Evolutionary conservation across 169 alveolate species (phyloP), one percentile per base, ranked within the genome.

Genomic region (Plasmodium vivax): DNA sequence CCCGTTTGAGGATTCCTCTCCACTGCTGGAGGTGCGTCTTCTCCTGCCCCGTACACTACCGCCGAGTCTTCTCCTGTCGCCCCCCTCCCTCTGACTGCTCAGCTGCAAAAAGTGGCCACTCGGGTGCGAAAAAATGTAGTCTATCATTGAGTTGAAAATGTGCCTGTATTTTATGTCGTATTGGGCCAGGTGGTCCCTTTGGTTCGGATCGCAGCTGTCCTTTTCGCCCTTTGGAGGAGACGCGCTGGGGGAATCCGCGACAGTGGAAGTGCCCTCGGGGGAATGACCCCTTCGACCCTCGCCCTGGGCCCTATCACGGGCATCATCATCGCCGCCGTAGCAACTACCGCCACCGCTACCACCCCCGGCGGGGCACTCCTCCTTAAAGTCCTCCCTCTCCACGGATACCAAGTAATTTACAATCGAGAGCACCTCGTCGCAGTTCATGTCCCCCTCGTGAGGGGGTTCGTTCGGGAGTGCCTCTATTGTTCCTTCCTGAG

Each of bases 111-210:
- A 81, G 1, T 16, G 9, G 10, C 12, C 68, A 81, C 36, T 9
- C 14, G 85, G 85, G 27, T 81, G 32, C 23, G 74, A 43, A 19
- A 45, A 43, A n/a, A 81, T 43, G 68, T 58, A 23, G 19, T 81
- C 85, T 19, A 81, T 47, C 62, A 81, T 41, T n/a, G 85, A 81
- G 38, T 81, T 81, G 2, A 81, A 81, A n/a, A 81, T 81, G 54
- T 45, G 32, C 34, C 68, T 81, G 68, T 32, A 81, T 1, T 81
- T 81, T 41, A 81, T 43, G 72, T 81, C 36, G 68, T 19, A 81
- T 34, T 81, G 6, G 1, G 6, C 36, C 23, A 36, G 3, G 56
- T 68, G 43, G 2, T 68, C 41, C 77, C n/a, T 68, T 30, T 23
- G 43, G 77, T 41, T n/a, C 27, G 27, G 27, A 23, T 23, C 27